phyloP scores from a whole-genome alignment of 2,329 filamentous ascomycete genomes.

The Penicillium oxalicum region DNA sequence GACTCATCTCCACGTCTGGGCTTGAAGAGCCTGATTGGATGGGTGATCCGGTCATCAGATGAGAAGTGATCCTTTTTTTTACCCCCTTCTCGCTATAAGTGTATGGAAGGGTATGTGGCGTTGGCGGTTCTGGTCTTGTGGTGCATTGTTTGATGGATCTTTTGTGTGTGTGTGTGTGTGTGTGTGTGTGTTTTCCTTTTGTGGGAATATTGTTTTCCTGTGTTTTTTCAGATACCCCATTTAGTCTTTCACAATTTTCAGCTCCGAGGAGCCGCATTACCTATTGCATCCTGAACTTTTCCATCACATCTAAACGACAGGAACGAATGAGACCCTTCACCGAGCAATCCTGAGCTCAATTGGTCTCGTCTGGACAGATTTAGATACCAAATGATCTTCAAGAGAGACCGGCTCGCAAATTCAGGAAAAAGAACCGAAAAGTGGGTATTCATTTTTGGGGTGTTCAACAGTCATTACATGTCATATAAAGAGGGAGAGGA shows the following conservation, averaged over 20 bases:
- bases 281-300: no score
- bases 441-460: slow-evolving; percentile 20
- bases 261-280: no score
- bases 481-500: slow-evolving; percentile 14
- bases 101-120: background rate
- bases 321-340: no score
- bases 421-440: slow-evolving; percentile 7
- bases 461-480: slow-evolving; percentile 20
- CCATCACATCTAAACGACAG: no score
- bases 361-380: no score
- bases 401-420: background rate
- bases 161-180: no score
- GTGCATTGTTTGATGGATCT: background rate
- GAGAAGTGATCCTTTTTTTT: slow-evolving; percentile 1
- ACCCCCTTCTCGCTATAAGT: background rate
- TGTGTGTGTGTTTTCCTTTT: no score
- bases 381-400: no score
- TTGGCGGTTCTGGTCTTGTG: slow-evolving; percentile 2
- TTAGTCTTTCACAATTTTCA: background rate
- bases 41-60: slow-evolving; percentile 45
- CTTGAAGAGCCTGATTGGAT: slow-evolving; percentile 46
- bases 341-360: no score
- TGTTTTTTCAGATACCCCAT: slow-evolving; percentile 18
- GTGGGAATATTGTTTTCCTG: no score
- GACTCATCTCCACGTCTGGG: slow-evolving; percentile 20